Evolutionary conservation across 2,329 filamentous ascomycete genomes (phyloP).

Genomic region (Lecanicillium sp.): DNA sequence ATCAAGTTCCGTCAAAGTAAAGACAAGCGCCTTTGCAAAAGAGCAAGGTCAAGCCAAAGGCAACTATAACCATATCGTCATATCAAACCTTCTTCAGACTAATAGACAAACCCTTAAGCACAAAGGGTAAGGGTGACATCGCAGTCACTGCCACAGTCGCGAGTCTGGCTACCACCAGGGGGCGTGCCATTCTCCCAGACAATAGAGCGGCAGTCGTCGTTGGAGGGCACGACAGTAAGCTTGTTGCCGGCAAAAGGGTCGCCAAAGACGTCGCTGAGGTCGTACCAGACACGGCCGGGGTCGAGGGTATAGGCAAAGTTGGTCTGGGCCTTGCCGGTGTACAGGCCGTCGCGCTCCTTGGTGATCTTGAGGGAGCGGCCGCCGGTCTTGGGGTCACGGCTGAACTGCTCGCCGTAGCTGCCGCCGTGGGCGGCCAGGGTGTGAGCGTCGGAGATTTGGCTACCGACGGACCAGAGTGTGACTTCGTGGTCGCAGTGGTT

Average conservation of each 20-base stretch:
- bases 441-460: slow-evolving; percentile 16
- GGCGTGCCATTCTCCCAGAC: slow-evolving; percentile 25
- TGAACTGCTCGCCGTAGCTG: slow-evolving; percentile 24
- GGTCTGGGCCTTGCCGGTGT: slow-evolving; percentile 29
- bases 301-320: slow-evolving; percentile 31
- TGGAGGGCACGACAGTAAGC: slow-evolving; percentile 20
- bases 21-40: no score
- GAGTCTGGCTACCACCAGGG: slow-evolving; percentile 28
- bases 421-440: slow-evolving; percentile 18
- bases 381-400: slow-evolving; percentile 26
- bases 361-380: slow-evolving; percentile 32
- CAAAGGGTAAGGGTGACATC: slow-evolving; percentile 29
- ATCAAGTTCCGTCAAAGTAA: no score
- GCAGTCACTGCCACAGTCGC: slow-evolving; percentile 22
- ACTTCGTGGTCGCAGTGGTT: slow-evolving; percentile 28
- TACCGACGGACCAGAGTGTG: slow-evolving; percentile 31
- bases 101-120: slow-evolving; percentile 9
- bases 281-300: slow-evolving; percentile 26
- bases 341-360: slow-evolving; percentile 24
- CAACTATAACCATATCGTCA: no score
- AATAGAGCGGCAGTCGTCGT: slow-evolving; percentile 24
- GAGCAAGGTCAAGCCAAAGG: no score
- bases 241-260: slow-evolving; percentile 25
- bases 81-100: no score
- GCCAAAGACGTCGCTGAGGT: slow-evolving; percentile 31